Base-by-base conservation (phyloP, 768 basidiomycete genomes). In the Guyanaporus albipodus region DNA sequence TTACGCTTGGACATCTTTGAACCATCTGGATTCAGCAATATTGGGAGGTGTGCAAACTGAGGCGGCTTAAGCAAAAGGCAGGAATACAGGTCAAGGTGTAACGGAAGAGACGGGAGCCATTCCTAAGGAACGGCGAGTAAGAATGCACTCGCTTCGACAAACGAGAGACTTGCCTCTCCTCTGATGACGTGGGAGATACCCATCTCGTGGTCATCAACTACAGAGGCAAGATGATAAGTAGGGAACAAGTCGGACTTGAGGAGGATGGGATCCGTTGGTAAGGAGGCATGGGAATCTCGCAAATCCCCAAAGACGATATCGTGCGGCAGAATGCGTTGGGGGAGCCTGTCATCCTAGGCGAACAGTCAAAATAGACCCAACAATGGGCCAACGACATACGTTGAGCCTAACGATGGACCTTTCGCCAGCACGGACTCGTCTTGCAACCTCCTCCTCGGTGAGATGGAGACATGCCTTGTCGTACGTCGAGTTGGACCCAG, bases 201-300 rank as follows among this genome's bases (percentile, higher is more conserved):
- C 96, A 99, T 99, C 57, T 85, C 82, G 57, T 92, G 82, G 67
- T 99, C 96, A 55, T 99, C 96, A 0, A 95, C 91, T 0, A 98
- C 91, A 18, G 85, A 93, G 0, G 96, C 95, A 5, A 99, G 77
- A 54, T 98, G 96, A 62, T 99, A 99, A 0, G 95, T 98, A 6
- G 96, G 96, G 63, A 87, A 95, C 2, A 80, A 71, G 63, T 99
- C 96, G 1, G 88, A 85, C 66, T 99, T 98, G 50, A 98, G 73
- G 4, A 98, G 71, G 36, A 98, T 80, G 19, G 93, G 91, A 61
- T 99, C 96, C 3, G 91, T 94, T 2, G 85, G 81, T 5, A 89
- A 66, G 1, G 87, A 91, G 10, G 78, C 78, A 57, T 87, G 85
- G 0, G 86, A 83, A 62, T 90, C 90, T 51, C 74, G 80, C 29